Conservation (phyloP, 192 early-diverging fungal species). For the Gaertneriomyces semiglobifer region DNA sequence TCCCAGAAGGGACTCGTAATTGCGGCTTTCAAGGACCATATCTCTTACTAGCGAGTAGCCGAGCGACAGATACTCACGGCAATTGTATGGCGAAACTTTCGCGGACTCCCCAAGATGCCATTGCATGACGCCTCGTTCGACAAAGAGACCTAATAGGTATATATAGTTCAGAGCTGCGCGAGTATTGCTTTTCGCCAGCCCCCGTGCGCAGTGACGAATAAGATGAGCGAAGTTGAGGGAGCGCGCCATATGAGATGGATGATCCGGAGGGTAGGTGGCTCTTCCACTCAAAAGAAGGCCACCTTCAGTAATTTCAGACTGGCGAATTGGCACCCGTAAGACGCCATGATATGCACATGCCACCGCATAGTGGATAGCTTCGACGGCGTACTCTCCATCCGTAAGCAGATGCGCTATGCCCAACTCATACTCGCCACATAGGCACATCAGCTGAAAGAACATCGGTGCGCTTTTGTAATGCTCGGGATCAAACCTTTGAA, state of each 20-base stretch:
- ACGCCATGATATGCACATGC: constrained; percentile 75
- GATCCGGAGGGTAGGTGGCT: constrained; percentile 9
- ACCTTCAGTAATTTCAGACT: constrained; percentile 41
- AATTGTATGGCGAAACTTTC: not conserved
- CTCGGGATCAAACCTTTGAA: constrained; percentile 64
- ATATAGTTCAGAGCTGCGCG: constrained; percentile 63
- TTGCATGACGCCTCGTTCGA: constrained; percentile 18
- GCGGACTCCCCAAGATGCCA: not conserved
- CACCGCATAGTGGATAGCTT: constrained; percentile 90
- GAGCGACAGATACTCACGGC: constrained; percentile 49
- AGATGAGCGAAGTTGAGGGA: constrained; percentile 55
- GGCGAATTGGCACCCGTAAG: constrained; percentile 63
- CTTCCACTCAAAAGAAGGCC: constrained; percentile 2
- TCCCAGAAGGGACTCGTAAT: constrained; percentile 30
- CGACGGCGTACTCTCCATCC: constrained; percentile 59
- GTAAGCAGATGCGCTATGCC: constrained; percentile 73
- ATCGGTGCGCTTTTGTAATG: constrained; percentile 70
- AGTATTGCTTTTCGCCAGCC: constrained; percentile 42
- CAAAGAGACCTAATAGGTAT: constrained; percentile 56
- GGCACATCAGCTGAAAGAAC: constrained; percentile 79
- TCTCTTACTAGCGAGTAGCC: constrained; percentile 56
- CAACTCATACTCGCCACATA: constrained; percentile 88
- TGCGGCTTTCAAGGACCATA: constrained; percentile 28
- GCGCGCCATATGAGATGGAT: constrained; percentile 21
- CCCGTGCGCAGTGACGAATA: constrained; percentile 43